Base-by-base conservation (phyloP, 1,139 yeast genomes). In the Meyerozyma sp. region DNA sequence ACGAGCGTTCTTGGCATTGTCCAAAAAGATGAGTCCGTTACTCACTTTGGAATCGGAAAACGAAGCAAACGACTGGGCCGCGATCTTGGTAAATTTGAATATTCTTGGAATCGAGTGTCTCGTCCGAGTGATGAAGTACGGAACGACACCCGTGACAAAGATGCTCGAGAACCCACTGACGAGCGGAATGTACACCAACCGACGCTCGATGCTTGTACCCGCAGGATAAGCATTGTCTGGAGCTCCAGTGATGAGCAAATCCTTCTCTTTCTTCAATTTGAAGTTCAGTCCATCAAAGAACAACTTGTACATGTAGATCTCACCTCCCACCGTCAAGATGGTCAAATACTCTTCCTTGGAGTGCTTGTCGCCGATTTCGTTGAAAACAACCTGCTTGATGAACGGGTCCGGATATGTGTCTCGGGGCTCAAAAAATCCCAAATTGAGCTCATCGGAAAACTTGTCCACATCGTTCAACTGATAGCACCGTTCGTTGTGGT, bases 281-380 rank as follows among this genome's bases (percentile, higher is more conserved):
- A 69, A 74, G 49, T 71, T 72, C 39, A 72, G 75, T 4, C 79
- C 76, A 55, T 75, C 81, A 50, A 70, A 70, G 46, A 69, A 78
- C 36, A 82, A 65, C 53, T 81, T 80, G 59, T 89, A 89, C 49
- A 85, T 67, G 39, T 81, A 68, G 1, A 88, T 67, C 59, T 89
- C 95, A 54, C 94, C 94, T 44, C 93, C 91, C 57, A 82, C 77
- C 0, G 95, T 88, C 41, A 89, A 66, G 6, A 88, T 68, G 0
- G 90, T 73, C 47, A 90, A 61, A 58, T 81, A 82, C 52, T 87
- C 91, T 30, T 68, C 68, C 40, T 65, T 63, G 29, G 62, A 56
- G 43, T 77, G 70, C 23, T 69, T 63, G 52, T 84, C 88, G 3
- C 96, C 96, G 38, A 89, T 57, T 40, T 75, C 78, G 42, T 81